A percentile compares a stretch with the other conserved stretches of the same genome.
Evolutionary conservation across 2,329 filamentous ascomycete species (phyloP).

Genomic region (Aspergillus thermomutatus): DNA sequence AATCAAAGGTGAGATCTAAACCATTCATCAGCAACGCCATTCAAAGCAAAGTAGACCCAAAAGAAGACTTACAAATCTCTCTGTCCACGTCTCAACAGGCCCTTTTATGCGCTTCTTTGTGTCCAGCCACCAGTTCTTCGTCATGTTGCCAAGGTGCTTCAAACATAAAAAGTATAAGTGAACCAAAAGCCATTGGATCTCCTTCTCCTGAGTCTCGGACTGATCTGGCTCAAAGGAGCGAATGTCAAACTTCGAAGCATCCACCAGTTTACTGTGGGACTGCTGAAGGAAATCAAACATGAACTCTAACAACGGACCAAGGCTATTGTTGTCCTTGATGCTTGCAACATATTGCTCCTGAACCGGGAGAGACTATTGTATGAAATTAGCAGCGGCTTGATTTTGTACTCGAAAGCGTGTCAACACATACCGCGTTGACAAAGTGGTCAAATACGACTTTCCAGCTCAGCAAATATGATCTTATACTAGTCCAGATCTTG

Average conservation of each 20-base stretch:
- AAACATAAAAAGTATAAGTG: slow-evolving; percentile 83
- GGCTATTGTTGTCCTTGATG: slow-evolving; percentile 69
- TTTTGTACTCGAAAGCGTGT: not conserved
- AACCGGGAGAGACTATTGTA: slow-evolving; percentile 66
- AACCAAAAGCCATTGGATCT: slow-evolving; percentile 77
- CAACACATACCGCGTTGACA: slow-evolving; percentile 54
- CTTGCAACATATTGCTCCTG: slow-evolving; percentile 76
- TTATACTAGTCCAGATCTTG: slow-evolving; percentile 64
- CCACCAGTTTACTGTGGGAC: slow-evolving; percentile 66
- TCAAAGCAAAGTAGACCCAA: slow-evolving; percentile 28
- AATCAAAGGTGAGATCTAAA: slow-evolving; percentile 42
- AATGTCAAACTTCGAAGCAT: slow-evolving; percentile 68
- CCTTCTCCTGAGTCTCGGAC: slow-evolving; percentile 65
- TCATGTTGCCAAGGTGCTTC: slow-evolving; percentile 71
- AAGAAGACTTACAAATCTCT: slow-evolving; percentile 73
- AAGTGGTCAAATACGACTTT: slow-evolving; percentile 86
- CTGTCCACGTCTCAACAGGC: slow-evolving; percentile 79
- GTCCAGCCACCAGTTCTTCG: slow-evolving; percentile 80
- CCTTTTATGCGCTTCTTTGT: slow-evolving; percentile 75
- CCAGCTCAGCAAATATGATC: slow-evolving; percentile 86
- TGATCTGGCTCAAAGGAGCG: slow-evolving; percentile 58
- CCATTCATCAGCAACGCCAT: slow-evolving; percentile 5
- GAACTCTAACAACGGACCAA: slow-evolving; percentile 70
- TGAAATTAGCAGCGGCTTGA: slow-evolving; percentile 22
- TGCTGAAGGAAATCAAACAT: slow-evolving; percentile 83